Evolutionary conservation across 805 yeast genomes (phyloP).

Genomic region (Naumovozyma baii): DNA sequence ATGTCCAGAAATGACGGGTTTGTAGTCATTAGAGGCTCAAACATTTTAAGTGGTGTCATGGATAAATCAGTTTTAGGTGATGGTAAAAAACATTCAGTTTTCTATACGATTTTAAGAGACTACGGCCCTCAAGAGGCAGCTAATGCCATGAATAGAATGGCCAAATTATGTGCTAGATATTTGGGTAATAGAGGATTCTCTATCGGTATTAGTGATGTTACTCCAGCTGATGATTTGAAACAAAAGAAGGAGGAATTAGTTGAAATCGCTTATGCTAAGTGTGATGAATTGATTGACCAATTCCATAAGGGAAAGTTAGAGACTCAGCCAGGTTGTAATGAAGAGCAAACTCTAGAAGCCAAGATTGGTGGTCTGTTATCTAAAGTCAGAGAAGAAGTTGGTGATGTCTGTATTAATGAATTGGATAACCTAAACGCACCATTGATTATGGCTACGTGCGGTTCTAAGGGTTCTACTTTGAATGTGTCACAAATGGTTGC

Average conservation of each 20-base stretch:
- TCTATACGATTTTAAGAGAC: conserved; percentile 89
- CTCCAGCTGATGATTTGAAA: conserved; percentile 76
- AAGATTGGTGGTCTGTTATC: conserved; percentile 93
- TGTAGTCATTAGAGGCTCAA: conserved; percentile 81
- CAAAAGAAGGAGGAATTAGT: conserved; percentile 78
- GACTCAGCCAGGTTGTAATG: conserved; percentile 98
- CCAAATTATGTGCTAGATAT: conserved; percentile 93
- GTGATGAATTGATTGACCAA: conserved; percentile 78
- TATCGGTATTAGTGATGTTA: conserved; percentile 94
- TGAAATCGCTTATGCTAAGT: conserved; percentile 78
- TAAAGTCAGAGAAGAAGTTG: conserved; percentile 97
- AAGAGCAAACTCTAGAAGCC: conserved; percentile 95
- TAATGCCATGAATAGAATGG: conserved; percentile 95
- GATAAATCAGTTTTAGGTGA: conserved; percentile 94
- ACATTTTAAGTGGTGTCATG: conserved; percentile 88
- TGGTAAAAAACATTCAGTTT: conserved; percentile 94
- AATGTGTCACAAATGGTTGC: conserved; percentile 99
- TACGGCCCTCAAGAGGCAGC: conserved; percentile 97
- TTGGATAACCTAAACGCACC: conserved; percentile 89
- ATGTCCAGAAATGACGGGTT: conserved; percentile 98
- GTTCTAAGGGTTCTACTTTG: conserved; percentile 95
- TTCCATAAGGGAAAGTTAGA: conserved; percentile 82
- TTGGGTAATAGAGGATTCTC: conserved; percentile 94
- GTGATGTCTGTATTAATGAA: conserved; percentile 92
- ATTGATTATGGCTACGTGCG: conserved; percentile 97